Evolutionary conservation across 352 stramenopile species (phyloP), one percentile per base, ranked within the genome.

Genomic region (Phytophthora europaea): DNA sequence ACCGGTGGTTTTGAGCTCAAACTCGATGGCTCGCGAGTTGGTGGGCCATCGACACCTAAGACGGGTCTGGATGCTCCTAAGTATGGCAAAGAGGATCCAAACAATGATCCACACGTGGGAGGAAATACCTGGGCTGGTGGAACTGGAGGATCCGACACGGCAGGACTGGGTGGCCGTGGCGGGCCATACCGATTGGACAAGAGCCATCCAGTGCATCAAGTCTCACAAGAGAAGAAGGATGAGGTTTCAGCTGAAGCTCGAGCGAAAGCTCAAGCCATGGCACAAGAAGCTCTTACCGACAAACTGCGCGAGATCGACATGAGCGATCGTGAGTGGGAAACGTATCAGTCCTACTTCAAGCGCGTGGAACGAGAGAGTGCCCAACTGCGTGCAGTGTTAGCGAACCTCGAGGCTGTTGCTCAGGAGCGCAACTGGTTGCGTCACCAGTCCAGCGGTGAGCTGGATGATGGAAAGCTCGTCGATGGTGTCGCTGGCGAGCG

Each of bases 391-490:
- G 87, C 80, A 9, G 86, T 97, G 53, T 70, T 99, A 16, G 76
- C 85, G 43, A 92, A 95, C 52, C 77, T 98, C 38, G 87, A 98
- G 64, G 88, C 84, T 31, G 83, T 84, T 9, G 86, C 85, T 22
- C 78, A 93, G n/a, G 96, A 99, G 71, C 80, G 95, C 2, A 91
- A 83, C 26, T 99, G 97, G 97, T 65, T 99, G 36, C 96, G 96
- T 72, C 92, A 97, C 66, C 94, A 99, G 76, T 92, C 84, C 22
- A 90, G 87, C 54, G 96, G 97, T n/a, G 97, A 99, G 62, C 71
- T 99, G n/a, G 97, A 99, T 65, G 97, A 99, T 69, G 82, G 88
- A 9, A 98, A 97, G 73, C 83, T 99, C 18, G 94, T 99, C 22
- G 97, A 99, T 76, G 91, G 89, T 22, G 76, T 98, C 40, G 90